phyloP scores from a whole-genome alignment of 78 protist genomes.

The Pigoraptor vietnamica region DNA sequence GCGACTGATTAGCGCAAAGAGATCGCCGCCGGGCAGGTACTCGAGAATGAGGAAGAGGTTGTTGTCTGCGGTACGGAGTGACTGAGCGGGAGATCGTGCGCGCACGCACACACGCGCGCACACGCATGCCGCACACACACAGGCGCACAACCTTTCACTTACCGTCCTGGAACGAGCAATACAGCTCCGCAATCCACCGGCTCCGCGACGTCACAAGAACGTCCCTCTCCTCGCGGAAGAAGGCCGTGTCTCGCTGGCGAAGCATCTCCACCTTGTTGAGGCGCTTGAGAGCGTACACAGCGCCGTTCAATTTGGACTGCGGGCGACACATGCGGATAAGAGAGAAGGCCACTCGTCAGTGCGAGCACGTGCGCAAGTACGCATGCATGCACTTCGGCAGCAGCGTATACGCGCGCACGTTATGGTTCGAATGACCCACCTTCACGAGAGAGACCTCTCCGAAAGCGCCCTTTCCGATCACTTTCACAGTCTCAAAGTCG shows the following conservation, averaged over 20 bases:
- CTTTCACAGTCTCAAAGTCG: conserved; percentile 41
- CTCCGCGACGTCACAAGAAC: conserved; percentile 49
- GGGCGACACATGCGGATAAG: background rate
- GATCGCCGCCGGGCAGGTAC: conserved; percentile 40
- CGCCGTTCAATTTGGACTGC: background rate
- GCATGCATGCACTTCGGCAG: background rate
- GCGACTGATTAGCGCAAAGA: conserved; percentile 8
- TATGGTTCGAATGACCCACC: too few relatives aligned
- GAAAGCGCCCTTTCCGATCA: conserved; percentile 49
- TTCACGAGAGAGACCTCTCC: conserved; percentile 21
- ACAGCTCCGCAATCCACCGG: conserved; percentile 67
- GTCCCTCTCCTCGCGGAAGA: conserved; percentile 74
- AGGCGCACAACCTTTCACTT: background rate
- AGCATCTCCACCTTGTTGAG: conserved; percentile 42
- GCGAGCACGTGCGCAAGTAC: background rate
- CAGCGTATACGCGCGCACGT: background rate
- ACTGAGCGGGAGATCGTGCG: too few relatives aligned
- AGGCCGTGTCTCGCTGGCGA: conserved; percentile 4
- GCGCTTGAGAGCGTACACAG: conserved; percentile 46
- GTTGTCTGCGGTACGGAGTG: background rate
- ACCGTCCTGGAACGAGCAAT: conserved; percentile 69
- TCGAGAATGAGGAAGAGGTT: conserved; percentile 37
- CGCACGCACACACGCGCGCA: background rate
- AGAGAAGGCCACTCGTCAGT: too few relatives aligned
- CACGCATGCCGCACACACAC: background rate